Base-by-base conservation (phyloP, 73 alveolate genomes). In the Blepharisma stoltei region DNA sequence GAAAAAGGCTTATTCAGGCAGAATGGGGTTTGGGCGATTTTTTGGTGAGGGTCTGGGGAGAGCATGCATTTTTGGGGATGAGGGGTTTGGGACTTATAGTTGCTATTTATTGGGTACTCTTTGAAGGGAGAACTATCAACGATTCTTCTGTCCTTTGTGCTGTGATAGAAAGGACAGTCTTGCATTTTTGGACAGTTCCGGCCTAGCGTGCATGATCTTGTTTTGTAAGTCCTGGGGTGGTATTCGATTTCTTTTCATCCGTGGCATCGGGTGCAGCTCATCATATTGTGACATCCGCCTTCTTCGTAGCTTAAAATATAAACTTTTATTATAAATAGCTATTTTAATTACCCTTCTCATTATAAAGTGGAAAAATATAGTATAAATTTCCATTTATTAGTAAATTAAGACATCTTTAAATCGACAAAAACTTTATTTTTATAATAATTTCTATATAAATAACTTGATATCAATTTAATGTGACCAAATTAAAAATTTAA, bases 221-320 rank as follows among this genome's bases (percentile, higher is more conserved):
- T 70, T 69, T 92, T 92, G 55, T 87, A 92, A 48, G 78, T 83
- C 46, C 54, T 67, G 5, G 98, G 98, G 60, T 92, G 98, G 76
- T 87, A 92, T 75, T 92, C 98, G 75, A 76, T 78, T 80, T 92
- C 98, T 68, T 92, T 92, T 96, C 98, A 92, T 7, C 98, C 98
- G 71, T 92, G 98, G 71, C 92, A 77, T 53, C 78, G 60, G 6
- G 21, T 23, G 80, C 98, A 92, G 11, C 70, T 50, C 48, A 71
- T 73, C 55, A 80, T 86, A 71, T 90, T 92, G 21, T 78, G 67
- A 67, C 98, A 92, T 32, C 97, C 97, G 21, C 91, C 91, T 81
- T 91, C 86, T 25, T 82, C 82, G 76, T 86, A 91, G 69, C 71
- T 18, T 69, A 69, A 69, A 7, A 69, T 69, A 37, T n/a, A n/a